Percentiles rank a stretch among this genome's conserved stretches.
Evolutionary conservation across 345 rosid species (phyloP).

Genomic region (Linum trigynum): DNA sequence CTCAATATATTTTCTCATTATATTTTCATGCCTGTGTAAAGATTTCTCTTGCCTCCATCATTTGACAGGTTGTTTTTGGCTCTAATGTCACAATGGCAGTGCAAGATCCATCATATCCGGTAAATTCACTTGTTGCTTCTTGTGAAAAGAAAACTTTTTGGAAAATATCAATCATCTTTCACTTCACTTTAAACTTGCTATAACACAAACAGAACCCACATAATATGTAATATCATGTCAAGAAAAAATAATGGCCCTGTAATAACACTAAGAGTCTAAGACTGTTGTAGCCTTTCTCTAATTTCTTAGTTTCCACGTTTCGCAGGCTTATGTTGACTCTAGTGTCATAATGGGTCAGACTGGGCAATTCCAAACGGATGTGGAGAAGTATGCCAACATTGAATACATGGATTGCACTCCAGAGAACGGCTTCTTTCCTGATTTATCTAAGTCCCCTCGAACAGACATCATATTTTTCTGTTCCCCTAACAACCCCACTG

Average conservation of each 20-base stretch:
- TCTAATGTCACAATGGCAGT: conserved; percentile 74
- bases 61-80: conserved; percentile 70
- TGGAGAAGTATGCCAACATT: conserved; percentile 55
- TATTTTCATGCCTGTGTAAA: neutral
- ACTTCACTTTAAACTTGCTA: neutral
- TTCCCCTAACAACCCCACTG: conserved; percentile 96
- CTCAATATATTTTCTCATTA: neutral
- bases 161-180: neutral
- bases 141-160: neutral
- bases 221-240: neutral
- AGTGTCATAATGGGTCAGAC: conserved; percentile 97
- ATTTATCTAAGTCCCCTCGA: conserved; percentile 54
- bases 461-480: conserved; percentile 93
- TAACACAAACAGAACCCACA: neutral
- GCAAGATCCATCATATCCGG: conserved; percentile 99
- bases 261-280: too few species aligned
- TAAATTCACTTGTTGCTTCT: conserved; percentile 18
- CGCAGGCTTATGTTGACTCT: conserved; percentile 94
- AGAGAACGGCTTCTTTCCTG: conserved; percentile 91
- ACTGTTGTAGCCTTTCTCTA: neutral
- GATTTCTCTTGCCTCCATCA: conserved; percentile 1
- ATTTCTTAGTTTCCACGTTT: neutral
- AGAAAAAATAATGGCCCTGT: neutral
- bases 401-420: conserved; percentile 93
- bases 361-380: conserved; percentile 53